Evolutionary conservation across 164 flowering plant species (phyloP).

Genomic region (Aristolochia contorta): DNA sequence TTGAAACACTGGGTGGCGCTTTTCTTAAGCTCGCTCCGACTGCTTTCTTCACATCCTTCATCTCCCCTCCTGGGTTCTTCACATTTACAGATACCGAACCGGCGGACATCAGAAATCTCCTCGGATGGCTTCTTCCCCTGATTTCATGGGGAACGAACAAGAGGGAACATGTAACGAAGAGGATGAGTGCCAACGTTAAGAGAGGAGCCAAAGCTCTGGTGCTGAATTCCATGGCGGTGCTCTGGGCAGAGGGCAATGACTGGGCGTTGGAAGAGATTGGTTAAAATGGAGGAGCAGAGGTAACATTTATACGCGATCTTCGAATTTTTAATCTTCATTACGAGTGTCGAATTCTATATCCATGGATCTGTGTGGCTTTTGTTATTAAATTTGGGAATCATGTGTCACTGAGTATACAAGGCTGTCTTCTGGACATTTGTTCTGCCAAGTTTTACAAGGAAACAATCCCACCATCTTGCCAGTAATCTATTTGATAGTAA

Average conservation of each 20-base stretch:
- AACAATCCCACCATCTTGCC: background rate
- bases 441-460: background rate
- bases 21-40: conserved; percentile 43
- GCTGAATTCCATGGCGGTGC: conserved; percentile 19
- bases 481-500: background rate
- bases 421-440: background rate
- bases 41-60: conserved; percentile 40
- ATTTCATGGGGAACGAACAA: conserved; percentile 11
- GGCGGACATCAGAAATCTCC: conserved; percentile 19
- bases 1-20: conserved; percentile 37
- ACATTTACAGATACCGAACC: conserved; percentile 12
- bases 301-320: conserved; percentile 2
- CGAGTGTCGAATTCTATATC: too few relatives aligned
- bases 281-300: background rate
- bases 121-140: conserved; percentile 10
- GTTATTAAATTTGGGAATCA: background rate
- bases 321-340: too few relatives aligned
- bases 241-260: background rate
- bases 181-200: conserved; percentile 19
- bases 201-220: conserved; percentile 15
- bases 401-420: background rate
- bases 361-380: background rate
- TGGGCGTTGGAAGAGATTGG: background rate
- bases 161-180: conserved; percentile 12
- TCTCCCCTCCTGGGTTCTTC: conserved; percentile 12